phyloP scores from a whole-genome alignment of 2,329 filamentous ascomycete genomes.

The Fusarium buxicola region DNA sequence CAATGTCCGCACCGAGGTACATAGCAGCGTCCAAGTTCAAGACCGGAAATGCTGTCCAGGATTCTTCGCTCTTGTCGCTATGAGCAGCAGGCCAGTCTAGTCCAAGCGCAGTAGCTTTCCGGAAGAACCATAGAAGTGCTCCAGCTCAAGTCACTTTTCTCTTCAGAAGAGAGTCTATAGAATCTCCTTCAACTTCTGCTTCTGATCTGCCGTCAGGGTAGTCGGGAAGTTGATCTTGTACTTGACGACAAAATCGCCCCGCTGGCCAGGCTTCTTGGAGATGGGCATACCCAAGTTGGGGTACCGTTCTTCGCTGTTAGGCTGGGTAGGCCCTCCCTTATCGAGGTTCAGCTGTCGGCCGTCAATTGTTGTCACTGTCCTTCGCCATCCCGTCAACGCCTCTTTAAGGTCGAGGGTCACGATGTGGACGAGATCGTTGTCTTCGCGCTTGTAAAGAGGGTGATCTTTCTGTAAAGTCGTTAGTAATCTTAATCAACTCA shows the following conservation, averaged over 20 bases:
- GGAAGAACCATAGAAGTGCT: neutral
- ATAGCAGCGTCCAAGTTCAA: neutral
- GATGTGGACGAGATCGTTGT: constrained; percentile 84
- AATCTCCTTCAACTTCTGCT: constrained; percentile 82
- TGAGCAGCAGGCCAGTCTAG: neutral
- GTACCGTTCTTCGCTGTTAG: constrained; percentile 83
- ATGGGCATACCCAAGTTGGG: constrained; percentile 94
- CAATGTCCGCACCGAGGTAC: neutral
- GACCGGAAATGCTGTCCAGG: neutral
- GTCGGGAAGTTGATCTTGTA: constrained; percentile 95
- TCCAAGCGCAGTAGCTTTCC: neutral
- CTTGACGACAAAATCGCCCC: constrained; percentile 88
- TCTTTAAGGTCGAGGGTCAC: constrained; percentile 91
- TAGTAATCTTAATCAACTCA: constrained; percentile 53
- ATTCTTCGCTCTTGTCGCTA: neutral
- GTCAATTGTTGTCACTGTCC: constrained; percentile 93
- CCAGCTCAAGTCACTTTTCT: neutral
- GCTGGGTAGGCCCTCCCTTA: constrained; percentile 85
- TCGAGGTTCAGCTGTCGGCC: constrained; percentile 84
- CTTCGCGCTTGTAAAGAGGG: constrained; percentile 84
- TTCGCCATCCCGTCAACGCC: constrained; percentile 91
- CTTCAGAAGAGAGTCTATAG: constrained; percentile 57
- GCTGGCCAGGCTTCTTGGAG: constrained; percentile 85
- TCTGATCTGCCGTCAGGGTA: constrained; percentile 80
- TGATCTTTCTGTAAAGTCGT: constrained; percentile 78